Percentiles rank a stretch among this genome's conserved stretches.
These are phyloP conservation scores for Solanum megistacrolobum DNA, from an alignment of 257 asterid genomes.

Conservation along the genomic window DNA sequence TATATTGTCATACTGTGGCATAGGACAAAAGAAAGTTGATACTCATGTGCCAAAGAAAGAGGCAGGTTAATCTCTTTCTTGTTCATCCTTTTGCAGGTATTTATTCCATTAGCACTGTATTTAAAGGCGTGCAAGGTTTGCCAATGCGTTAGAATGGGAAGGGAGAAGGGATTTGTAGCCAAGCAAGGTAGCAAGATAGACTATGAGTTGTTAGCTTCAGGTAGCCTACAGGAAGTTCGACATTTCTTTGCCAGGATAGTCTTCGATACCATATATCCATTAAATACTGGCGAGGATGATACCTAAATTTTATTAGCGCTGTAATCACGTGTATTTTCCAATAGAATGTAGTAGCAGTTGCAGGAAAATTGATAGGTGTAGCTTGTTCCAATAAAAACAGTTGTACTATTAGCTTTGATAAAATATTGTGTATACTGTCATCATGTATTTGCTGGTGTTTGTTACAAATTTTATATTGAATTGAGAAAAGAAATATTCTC, in stretches of 20 bases:
- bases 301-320: not conserved
- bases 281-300: not conserved
- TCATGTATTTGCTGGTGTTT: not conserved
- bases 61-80: not conserved
- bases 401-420: not conserved
- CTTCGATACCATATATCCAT: slow-evolving; percentile 75
- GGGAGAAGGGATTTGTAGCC: slow-evolving; percentile 38
- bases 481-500: not conserved
- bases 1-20: not conserved
- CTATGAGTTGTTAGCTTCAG: slow-evolving; percentile 58
- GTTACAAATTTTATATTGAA: not conserved
- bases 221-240: slow-evolving; percentile 68
- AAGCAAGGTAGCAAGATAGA: slow-evolving; percentile 62
- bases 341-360: not conserved
- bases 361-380: not conserved
- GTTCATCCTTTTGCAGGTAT: slow-evolving; percentile 40
- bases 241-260: slow-evolving; percentile 85
- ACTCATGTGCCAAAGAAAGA: not conserved
- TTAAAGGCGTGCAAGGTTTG: slow-evolving; percentile 53
- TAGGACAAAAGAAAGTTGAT: not conserved
- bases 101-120: slow-evolving; percentile 43
- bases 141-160: slow-evolving; percentile 52
- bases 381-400: not conserved
- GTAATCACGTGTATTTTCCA: not conserved
- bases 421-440: not conserved